phyloP scores from a whole-genome alignment of 805 yeast species.

The Candida dendrica region DNA sequence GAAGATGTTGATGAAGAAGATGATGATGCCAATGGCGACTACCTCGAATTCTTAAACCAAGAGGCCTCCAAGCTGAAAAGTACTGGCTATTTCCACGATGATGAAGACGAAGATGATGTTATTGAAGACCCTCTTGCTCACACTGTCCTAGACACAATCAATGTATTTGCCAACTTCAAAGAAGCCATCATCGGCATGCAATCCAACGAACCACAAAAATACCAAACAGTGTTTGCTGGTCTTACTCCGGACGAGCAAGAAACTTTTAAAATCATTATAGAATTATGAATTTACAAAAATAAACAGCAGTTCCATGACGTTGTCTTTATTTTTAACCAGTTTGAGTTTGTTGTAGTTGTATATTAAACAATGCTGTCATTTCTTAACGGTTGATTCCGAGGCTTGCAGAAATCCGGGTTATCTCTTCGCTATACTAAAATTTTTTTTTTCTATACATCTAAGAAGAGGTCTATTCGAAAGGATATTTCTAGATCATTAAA shows the following conservation, averaged over 20 bases:
- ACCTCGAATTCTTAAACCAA: slow-evolving; percentile 38
- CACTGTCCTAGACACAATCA: slow-evolving; percentile 70
- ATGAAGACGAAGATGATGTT: slow-evolving; percentile 54
- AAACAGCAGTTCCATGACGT: neutral
- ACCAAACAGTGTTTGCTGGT: slow-evolving; percentile 39
- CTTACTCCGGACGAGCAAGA: slow-evolving; percentile 29
- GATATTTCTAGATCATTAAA: neutral
- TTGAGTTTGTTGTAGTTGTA: too few species aligned
- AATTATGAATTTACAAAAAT: slow-evolving; percentile 8
- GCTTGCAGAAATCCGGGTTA: neutral
- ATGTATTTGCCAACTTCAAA: slow-evolving; percentile 63
- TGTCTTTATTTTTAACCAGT: too few species aligned
- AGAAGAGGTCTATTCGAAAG: neutral
- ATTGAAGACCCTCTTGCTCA: slow-evolving; percentile 78
- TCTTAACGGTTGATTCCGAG: neutral
- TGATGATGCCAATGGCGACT: slow-evolving; percentile 33
- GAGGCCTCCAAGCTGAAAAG: slow-evolving; percentile 33
- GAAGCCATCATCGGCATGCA: slow-evolving; percentile 44
- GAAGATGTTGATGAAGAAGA: slow-evolving; percentile 23
- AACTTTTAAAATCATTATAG: slow-evolving; percentile 24
- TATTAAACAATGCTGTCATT: neutral
- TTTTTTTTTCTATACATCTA: neutral
- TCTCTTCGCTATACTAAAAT: neutral
- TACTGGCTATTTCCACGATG: slow-evolving; percentile 25
- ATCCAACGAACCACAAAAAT: slow-evolving; percentile 37